phyloP scores from a whole-genome alignment of 2,329 filamentous ascomycete species.

The Nothopassalora personata region DNA sequence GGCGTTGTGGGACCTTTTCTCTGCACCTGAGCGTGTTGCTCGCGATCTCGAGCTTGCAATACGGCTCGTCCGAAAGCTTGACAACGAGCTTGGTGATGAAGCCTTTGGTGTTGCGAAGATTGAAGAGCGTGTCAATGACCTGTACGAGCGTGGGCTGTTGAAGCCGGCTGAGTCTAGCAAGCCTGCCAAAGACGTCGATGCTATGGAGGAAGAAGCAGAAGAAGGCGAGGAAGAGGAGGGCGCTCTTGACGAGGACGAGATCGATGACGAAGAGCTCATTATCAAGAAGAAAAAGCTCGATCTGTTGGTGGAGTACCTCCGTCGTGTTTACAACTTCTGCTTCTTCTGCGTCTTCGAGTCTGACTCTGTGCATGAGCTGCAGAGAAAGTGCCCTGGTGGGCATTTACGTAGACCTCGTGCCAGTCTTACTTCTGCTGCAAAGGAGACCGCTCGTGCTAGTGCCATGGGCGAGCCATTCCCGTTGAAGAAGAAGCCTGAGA shows the following conservation, averaged over 20 bases:
- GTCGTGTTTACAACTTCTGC: conserved; percentile 96
- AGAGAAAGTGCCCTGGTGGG: conserved; percentile 93
- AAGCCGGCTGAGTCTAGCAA: conserved; percentile 57
- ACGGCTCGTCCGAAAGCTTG: conserved; percentile 76
- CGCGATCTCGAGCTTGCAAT: conserved; percentile 81
- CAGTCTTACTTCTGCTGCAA: conserved; percentile 75
- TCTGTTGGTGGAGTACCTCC: conserved; percentile 90
- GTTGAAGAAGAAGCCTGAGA: conserved; percentile 48
- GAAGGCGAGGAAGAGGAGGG: conserved; percentile 66
- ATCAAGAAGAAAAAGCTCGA: conserved; percentile 96
- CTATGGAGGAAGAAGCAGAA: conserved; percentile 64
- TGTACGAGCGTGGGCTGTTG: conserved; percentile 70
- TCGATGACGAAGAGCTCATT: conserved; percentile 83
- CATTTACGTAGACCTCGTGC: conserved; percentile 87
- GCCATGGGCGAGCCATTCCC: conserved; percentile 79
- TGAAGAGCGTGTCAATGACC: conserved; percentile 77
- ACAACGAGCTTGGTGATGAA: conserved; percentile 72
- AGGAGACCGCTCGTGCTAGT: conserved; percentile 79
- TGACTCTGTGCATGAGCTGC: conserved; percentile 92
- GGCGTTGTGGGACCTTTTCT: conserved; percentile 94
- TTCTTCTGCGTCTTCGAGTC: conserved; percentile 99
- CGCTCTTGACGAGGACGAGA: conserved; percentile 58
- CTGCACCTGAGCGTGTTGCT: conserved; percentile 85
- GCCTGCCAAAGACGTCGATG: conserved; percentile 52
- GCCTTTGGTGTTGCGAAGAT: conserved; percentile 75